These are phyloP conservation scores for Sungouiozyma intestinalis DNA, from an alignment of 805 yeast species.

Conservation along the genomic window DNA sequence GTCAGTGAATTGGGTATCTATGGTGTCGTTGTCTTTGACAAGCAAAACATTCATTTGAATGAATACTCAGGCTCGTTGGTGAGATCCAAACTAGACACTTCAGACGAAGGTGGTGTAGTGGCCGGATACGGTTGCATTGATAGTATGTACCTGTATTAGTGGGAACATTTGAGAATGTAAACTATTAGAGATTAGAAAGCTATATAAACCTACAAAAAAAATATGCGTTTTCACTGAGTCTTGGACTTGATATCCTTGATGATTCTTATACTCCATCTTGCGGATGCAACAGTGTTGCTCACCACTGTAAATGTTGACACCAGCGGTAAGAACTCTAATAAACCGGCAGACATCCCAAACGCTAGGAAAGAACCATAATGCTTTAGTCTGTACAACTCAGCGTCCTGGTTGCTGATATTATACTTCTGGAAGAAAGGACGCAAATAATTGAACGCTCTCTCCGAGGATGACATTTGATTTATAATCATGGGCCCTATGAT, in stretches of 20 bases:
- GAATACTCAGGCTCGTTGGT: conserved; percentile 74
- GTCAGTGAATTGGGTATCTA: conserved; percentile 88
- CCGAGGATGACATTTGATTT: conserved; percentile 19
- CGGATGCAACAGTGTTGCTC: conserved; percentile 53
- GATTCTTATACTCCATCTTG: conserved; percentile 41
- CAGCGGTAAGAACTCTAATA: conserved; percentile 46
- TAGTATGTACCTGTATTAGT: conserved; percentile 38
- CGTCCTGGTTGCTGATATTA: conserved; percentile 19
- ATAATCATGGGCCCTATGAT: conserved; percentile 27
- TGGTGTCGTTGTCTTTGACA: conserved; percentile 74
- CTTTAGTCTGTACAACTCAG: conserved; percentile 26
- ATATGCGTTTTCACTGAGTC: not conserved
- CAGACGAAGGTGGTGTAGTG: conserved; percentile 98
- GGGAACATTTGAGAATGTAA: not conserved
- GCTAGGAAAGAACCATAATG: conserved; percentile 33
- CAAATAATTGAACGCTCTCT: conserved; percentile 22
- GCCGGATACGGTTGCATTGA: conserved; percentile 98
- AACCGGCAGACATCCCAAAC: conserved; percentile 43
- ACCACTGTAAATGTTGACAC: conserved; percentile 43
- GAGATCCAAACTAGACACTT: conserved; percentile 76
- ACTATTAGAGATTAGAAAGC: not conserved
- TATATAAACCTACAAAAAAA: not conserved
- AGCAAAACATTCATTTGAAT: conserved; percentile 47
- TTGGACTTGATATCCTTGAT: not conserved
- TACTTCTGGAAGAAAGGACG: conserved; percentile 16